Percentiles rank a stretch among this genome's conserved stretches.
These are phyloP conservation scores for Nakaseomyces delphensis DNA, from an alignment of 1,139 yeast genomes.

Conservation along the genomic window DNA sequence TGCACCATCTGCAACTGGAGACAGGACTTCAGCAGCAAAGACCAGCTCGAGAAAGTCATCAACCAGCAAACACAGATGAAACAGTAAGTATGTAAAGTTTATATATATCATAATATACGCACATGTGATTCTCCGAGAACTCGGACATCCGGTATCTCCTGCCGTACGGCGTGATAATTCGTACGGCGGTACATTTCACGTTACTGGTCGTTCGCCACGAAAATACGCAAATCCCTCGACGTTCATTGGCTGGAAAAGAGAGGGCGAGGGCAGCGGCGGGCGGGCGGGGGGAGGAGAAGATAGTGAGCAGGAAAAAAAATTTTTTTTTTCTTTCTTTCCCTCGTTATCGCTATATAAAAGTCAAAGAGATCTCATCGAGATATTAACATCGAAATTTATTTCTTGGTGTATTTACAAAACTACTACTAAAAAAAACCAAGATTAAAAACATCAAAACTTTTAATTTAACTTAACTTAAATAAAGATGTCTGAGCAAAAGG, in stretches of 20 bases:
- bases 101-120: background rate
- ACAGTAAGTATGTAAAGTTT: slow-evolving; percentile 8
- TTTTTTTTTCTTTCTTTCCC: background rate
- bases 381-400: too few species aligned
- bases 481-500: slow-evolving; percentile 15
- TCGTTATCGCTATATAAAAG: background rate
- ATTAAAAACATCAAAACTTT: background rate
- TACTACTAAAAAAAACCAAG: too few species aligned
- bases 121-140: background rate
- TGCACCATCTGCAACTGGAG: slow-evolving; percentile 41
- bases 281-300: too few species aligned
- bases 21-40: slow-evolving; percentile 35
- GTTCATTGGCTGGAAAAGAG: background rate
- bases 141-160: too few species aligned
- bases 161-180: background rate
- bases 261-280: too few species aligned
- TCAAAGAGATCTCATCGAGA: too few species aligned
- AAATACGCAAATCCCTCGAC: too few species aligned
- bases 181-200: background rate
- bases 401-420: too few species aligned
- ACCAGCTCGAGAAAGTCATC: slow-evolving; percentile 32
- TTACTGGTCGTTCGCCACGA: background rate
- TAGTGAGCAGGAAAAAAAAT: background rate
- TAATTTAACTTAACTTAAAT: background rate
- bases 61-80: slow-evolving; percentile 19